Evolutionary conservation across 768 basidiomycete species (phyloP), one percentile per base, ranked within the genome.

Genomic region (Psilocybe subaeruginosa): DNA sequence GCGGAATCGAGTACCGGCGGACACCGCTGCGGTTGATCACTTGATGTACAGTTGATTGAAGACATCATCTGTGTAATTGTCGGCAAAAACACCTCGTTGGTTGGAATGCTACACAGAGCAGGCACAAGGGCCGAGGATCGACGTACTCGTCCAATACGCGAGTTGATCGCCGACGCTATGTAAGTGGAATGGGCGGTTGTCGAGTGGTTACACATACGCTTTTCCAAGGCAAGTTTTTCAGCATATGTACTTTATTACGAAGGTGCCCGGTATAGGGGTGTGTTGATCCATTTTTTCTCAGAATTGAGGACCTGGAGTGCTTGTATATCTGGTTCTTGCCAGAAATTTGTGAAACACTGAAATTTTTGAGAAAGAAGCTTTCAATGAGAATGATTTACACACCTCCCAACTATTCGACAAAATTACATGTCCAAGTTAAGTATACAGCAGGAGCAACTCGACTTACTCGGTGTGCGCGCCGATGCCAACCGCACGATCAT

Each of bases 271-370:
- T 49, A 91, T 89, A 0, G 91, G 85, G 87, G 85, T 8, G 92
- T 94, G 66, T 92, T 78, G 54, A 97, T 85, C 95, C 95, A 97
- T 63, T 85, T 75, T 8, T 87, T 86, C 35, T 86, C 77, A 0
- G 86, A 73, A 76, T 97, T 97, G 57, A 90, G 78, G 9, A 97
- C 87, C 72, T 97, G 93, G 4, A 97, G 80, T 0, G 89, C 91
- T 66, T 87, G 87, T 14, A 90, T 84, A 1, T 73, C 84, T 0
- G 87, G 85, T 65, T 92, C 85, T 78, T 94, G 88, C 85, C 88
- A 92, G 1, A 97, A 82, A 39, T 97, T 90, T 0, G 93, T 95
- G 72, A 95, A 94, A 70, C 91, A 92, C 89, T 93, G 54, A 8
- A 46, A 49, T 1, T 16, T 16, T 14, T 0, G 6, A 3, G 14